phyloP scores from a whole-genome alignment of 1,284 basidiomycete species.

The Leccinum angustisporum region DNA sequence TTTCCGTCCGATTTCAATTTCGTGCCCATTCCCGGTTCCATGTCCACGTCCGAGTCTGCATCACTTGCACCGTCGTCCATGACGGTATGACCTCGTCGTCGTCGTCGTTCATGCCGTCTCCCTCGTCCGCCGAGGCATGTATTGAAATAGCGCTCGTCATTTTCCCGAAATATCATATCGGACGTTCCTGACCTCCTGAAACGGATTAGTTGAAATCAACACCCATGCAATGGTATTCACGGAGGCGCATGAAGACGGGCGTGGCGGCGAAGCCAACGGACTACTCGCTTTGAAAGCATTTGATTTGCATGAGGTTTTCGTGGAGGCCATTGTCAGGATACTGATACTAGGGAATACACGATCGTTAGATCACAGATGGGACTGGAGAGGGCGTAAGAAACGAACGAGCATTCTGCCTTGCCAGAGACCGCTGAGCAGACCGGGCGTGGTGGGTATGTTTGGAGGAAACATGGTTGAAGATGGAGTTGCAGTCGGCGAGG shows the following conservation, averaged over 20 bases:
- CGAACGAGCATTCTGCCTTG: conserved; percentile 55
- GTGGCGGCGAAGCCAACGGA: conserved; percentile 38
- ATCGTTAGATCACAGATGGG: conserved; percentile 13
- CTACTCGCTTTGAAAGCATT: conserved; percentile 34
- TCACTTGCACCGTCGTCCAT: conserved; percentile 25
- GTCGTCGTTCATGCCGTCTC: not conserved
- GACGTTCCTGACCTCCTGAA: conserved; percentile 30
- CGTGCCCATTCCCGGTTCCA: conserved; percentile 19
- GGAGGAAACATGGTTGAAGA: conserved; percentile 36
- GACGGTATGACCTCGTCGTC: conserved; percentile 26
- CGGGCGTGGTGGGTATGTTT: conserved; percentile 46
- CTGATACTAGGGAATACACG: conserved; percentile 26
- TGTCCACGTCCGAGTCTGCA: conserved; percentile 11
- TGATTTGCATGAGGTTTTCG: conserved; percentile 34
- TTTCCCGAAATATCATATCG: conserved; percentile 33
- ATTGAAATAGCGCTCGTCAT: conserved; percentile 22
- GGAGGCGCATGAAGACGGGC: conserved; percentile 55
- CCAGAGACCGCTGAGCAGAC: conserved; percentile 56
- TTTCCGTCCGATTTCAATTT: conserved; percentile 31
- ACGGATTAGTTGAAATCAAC: conserved; percentile 35
- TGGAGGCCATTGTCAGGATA: conserved; percentile 37
- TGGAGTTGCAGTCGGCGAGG: too few relatives aligned
- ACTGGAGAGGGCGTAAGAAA: not conserved
- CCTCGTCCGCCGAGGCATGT: conserved; percentile 8
- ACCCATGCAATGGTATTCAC: conserved; percentile 54